Evolutionary conservation across 2,329 filamentous ascomycete species (phyloP).

Genomic region (Cephalotrichum gorgonifer): DNA sequence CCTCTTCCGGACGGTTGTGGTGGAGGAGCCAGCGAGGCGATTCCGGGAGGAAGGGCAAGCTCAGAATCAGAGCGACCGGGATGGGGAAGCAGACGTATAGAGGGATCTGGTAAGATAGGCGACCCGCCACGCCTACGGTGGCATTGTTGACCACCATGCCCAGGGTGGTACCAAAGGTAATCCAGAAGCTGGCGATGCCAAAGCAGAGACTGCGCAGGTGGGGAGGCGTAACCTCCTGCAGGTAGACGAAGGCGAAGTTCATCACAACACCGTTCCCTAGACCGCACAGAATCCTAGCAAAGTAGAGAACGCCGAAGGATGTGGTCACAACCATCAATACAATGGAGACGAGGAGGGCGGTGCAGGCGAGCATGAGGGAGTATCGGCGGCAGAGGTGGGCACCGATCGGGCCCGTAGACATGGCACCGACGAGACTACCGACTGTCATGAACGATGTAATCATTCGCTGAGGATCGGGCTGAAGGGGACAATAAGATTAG

Average conservation of each 20-base stretch:
- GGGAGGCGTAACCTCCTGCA: not conserved
- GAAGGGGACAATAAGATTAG: not conserved
- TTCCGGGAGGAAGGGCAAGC: slow-evolving; percentile 45
- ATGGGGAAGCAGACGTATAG: slow-evolving; percentile 11
- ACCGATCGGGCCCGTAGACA: not conserved
- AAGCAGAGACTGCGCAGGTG: slow-evolving; percentile 1
- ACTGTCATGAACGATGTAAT: slow-evolving; percentile 3
- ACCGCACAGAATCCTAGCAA: not conserved
- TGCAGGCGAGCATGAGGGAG: not conserved
- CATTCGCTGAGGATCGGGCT: not conserved
- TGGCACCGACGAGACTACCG: not conserved
- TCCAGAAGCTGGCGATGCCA: slow-evolving; percentile 1
- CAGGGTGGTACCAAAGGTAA: slow-evolving; percentile 1
- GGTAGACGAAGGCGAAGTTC: slow-evolving; percentile 3
- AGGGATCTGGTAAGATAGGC: slow-evolving; percentile 2
- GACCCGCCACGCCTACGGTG: not conserved
- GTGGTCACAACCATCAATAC: slow-evolving; percentile 2
- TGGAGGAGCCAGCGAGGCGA: slow-evolving; percentile 53
- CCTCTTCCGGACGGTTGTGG: slow-evolving; percentile 40
- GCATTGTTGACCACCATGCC: slow-evolving; percentile 3
- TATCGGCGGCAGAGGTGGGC: slow-evolving; percentile 1
- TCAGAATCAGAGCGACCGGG: slow-evolving; percentile 33
- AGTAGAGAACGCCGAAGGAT: slow-evolving; percentile 1
- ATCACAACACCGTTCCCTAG: not conserved
- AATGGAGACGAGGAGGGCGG: not conserved